These are phyloP conservation scores for Sarocladium brachiariae DNA, from an alignment of 2,329 filamentous ascomycete genomes.

Conservation along the genomic window DNA sequence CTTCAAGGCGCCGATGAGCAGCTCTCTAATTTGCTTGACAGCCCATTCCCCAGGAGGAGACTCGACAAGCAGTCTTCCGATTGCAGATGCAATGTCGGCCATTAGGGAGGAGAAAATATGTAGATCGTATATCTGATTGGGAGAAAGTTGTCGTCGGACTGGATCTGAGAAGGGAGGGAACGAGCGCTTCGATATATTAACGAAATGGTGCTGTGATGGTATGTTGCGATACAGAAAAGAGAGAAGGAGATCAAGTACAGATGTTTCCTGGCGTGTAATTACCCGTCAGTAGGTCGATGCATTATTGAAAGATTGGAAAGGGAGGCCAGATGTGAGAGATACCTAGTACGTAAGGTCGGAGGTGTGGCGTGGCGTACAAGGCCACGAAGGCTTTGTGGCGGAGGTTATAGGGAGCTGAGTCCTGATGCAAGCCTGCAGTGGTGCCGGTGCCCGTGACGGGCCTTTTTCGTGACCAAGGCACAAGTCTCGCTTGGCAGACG, in stretches of 20 bases:
- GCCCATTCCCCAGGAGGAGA: constrained; percentile 90
- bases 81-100: constrained; percentile 45
- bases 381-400: constrained; percentile 6
- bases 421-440: too few species aligned
- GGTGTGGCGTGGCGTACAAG: background rate
- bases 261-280: background rate
- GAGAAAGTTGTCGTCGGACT: background rate
- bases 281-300: background rate
- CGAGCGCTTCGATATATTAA: background rate
- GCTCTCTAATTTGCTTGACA: constrained; percentile 69
- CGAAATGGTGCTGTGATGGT: background rate
- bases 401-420: constrained; percentile 1
- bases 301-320: background rate
- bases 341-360: too few species aligned
- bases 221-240: too few species aligned
- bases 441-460: too few species aligned
- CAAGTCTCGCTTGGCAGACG: background rate
- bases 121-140: background rate
- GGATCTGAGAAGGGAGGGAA: background rate
- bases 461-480: constrained; percentile 6
- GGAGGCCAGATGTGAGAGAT: background rate
- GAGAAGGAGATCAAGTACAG: background rate
- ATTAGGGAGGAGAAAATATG: constrained; percentile 25
- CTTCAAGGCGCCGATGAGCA: constrained; percentile 80
- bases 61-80: constrained; percentile 66